phyloP scores from a whole-genome alignment of 2,329 filamentous ascomycete genomes.

The Aspergillus glaucus region DNA sequence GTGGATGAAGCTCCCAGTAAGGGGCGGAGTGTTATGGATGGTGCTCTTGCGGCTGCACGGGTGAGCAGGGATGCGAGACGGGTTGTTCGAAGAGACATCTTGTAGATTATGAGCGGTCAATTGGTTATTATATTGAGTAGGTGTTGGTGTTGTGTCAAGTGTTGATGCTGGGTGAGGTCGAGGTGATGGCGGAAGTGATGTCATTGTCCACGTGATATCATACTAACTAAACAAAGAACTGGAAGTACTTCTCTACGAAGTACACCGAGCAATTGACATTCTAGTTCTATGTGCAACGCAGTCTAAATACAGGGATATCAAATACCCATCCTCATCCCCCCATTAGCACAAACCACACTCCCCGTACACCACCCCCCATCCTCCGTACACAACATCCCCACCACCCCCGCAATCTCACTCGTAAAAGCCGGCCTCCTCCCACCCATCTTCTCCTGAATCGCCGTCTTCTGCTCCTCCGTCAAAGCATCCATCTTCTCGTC shows the following conservation, averaged over 20 bases:
- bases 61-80: neutral
- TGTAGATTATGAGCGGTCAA: neutral
- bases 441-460: constrained; percentile 53
- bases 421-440: constrained; percentile 59
- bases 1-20: too few species aligned
- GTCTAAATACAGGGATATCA: constrained; percentile 1
- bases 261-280: neutral
- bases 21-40: too few species aligned
- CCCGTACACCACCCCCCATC: constrained; percentile 75
- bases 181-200: neutral
- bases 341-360: constrained; percentile 73
- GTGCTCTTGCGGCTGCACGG: neutral
- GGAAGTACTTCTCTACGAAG: too few species aligned
- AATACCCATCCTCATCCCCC: constrained; percentile 58
- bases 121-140: neutral
- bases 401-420: constrained; percentile 66
- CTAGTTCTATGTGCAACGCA: neutral
- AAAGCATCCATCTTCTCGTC: constrained; percentile 51
- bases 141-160: too few species aligned
- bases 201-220: neutral
- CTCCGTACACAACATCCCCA: constrained; percentile 66
- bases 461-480: constrained; percentile 55
- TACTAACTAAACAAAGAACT: neutral
- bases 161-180: neutral
- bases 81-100: constrained; percentile 1